A percentile compares a stretch with the other conserved stretches of the same genome.
These are phyloP conservation scores for Pseudomassariella vexata DNA, from an alignment of 2,329 filamentous ascomycete species.

Conservation along the genomic window DNA sequence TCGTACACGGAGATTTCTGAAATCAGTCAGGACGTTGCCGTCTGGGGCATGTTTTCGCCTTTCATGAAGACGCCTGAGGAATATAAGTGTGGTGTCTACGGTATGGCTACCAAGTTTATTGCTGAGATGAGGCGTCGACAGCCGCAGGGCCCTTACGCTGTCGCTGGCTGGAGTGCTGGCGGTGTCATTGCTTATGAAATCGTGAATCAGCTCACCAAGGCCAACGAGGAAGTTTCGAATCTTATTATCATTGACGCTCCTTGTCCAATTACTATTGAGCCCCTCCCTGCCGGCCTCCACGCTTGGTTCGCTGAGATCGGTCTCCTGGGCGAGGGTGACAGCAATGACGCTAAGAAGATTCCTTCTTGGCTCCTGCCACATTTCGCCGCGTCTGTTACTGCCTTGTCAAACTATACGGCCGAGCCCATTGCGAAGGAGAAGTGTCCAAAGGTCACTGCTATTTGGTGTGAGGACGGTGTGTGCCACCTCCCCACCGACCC, in stretches of 20 bases:
- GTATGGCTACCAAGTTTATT: slow-evolving; percentile 60
- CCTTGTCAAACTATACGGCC: slow-evolving; percentile 64
- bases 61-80: slow-evolving; percentile 66
- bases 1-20: slow-evolving; percentile 59
- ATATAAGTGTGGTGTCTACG: slow-evolving; percentile 60
- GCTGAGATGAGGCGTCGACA: slow-evolving; percentile 67
- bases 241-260: slow-evolving; percentile 63
- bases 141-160: slow-evolving; percentile 59
- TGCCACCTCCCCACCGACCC: slow-evolving; percentile 62
- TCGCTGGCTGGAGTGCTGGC: slow-evolving; percentile 73
- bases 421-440: slow-evolving; percentile 53
- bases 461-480: slow-evolving; percentile 71
- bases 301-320: slow-evolving; percentile 69
- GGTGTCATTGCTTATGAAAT: slow-evolving; percentile 68
- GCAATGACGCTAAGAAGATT: slow-evolving; percentile 45
- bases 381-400: slow-evolving; percentile 63
- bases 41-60: slow-evolving; percentile 61
- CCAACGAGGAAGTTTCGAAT: slow-evolving; percentile 50
- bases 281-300: slow-evolving; percentile 60
- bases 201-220: slow-evolving; percentile 52
- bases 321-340: slow-evolving; percentile 58
- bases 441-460: slow-evolving; percentile 56
- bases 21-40: slow-evolving; percentile 38
- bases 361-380: slow-evolving; percentile 71
- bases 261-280: slow-evolving; percentile 62